phyloP scores from a whole-genome alignment of 441 rosid genomes.

The Gossypium davidsonii region DNA sequence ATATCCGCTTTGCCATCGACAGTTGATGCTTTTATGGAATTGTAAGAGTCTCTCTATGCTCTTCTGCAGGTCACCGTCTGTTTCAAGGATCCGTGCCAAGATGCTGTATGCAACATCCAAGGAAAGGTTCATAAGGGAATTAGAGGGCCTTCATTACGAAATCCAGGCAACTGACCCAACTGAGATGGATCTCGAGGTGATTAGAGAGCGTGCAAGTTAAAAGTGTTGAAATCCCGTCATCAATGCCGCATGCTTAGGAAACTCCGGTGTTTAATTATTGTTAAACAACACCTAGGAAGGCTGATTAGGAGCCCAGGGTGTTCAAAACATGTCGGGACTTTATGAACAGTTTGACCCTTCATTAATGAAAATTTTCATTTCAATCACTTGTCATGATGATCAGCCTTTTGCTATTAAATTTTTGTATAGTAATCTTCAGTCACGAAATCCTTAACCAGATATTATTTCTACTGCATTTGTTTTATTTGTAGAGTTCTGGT shows the following conservation, averaged over 20 bases:
- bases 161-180: conserved; percentile 72
- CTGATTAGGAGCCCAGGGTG: conserved; percentile 31
- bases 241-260: not conserved
- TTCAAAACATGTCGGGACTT: not conserved
- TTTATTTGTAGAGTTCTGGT: not conserved
- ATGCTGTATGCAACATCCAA: conserved; percentile 61
- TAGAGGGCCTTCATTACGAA: conserved; percentile 60
- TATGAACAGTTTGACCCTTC: not conserved
- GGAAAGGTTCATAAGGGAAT: conserved; percentile 52
- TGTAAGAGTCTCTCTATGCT: not conserved
- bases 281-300: conserved; percentile 30
- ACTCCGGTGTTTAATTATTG: not conserved
- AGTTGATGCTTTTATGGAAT: not conserved
- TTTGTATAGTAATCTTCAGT: not conserved
- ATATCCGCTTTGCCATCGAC: not conserved
- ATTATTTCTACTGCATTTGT: not conserved
- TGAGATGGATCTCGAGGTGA: conserved; percentile 56
- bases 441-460: not conserved
- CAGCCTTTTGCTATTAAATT: not conserved
- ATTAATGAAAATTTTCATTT: not conserved
- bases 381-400: not conserved
- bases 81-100: conserved; percentile 53
- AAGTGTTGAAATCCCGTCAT: not conserved
- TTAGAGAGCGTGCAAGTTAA: conserved; percentile 48
- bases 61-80: conserved; percentile 53